These are phyloP conservation scores for Phaeotremella skinneri DNA, from an alignment of 768 basidiomycete species.

Conservation along the genomic window DNA sequence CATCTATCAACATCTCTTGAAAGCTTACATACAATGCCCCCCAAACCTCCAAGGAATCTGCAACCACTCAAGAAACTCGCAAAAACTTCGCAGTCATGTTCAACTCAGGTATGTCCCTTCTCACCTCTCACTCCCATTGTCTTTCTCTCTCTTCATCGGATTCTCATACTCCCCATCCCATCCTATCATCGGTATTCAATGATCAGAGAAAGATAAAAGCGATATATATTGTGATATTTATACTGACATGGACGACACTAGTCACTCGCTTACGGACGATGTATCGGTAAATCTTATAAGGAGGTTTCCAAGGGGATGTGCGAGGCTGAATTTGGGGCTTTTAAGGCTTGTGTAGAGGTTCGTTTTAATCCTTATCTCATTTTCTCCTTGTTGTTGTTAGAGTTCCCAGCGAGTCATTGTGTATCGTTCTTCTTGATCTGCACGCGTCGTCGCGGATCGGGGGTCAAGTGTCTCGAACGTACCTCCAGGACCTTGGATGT, in stretches of 20 bases:
- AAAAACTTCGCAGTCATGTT: constrained; percentile 42
- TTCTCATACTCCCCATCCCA: no score
- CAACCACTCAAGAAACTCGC: constrained; percentile 44
- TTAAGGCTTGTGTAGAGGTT: constrained; percentile 81
- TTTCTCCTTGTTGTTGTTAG: not conserved
- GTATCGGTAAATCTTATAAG: constrained; percentile 74
- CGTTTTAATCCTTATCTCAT: no score
- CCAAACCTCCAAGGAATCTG: constrained; percentile 4
- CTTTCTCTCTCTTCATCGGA: not conserved
- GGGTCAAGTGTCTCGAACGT: no score
- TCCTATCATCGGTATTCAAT: no score
- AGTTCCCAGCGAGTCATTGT: not conserved
- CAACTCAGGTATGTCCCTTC: constrained; percentile 34
- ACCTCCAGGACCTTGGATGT: no score
- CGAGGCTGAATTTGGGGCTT: constrained; percentile 75
- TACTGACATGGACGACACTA: constrained; percentile 50
- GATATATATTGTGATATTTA: no score
- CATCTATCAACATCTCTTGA: not conserved
- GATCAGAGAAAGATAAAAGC: no score
- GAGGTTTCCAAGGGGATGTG: constrained; percentile 84
- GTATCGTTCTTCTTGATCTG: not conserved
- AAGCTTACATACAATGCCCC: not conserved
- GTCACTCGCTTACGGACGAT: constrained; percentile 81
- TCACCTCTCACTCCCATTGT: not conserved
- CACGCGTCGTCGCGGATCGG: not conserved